Evolutionary conservation across 192 early-diverging fungal genomes (phyloP).

Genomic region (Coemansia sp.): DNA sequence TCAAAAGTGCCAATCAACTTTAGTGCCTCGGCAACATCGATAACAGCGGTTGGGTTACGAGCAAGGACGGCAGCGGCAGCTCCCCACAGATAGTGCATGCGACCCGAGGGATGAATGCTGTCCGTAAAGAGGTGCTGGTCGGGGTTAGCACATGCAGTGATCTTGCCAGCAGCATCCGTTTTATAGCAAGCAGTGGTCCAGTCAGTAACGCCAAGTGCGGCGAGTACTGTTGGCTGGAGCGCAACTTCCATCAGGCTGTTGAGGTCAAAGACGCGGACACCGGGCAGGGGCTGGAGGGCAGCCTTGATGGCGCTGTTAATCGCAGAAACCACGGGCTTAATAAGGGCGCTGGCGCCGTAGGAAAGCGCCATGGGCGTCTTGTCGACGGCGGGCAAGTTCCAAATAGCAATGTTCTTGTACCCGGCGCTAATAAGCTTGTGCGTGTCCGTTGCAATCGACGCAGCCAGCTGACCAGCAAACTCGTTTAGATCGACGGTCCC

Average conservation of each 20-base stretch:
- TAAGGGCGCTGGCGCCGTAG: slow-evolving; percentile 5
- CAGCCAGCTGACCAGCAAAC: slow-evolving; percentile 24
- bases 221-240: slow-evolving; percentile 23
- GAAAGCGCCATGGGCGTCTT: slow-evolving; percentile 23
- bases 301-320: slow-evolving; percentile 28
- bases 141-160: slow-evolving; percentile 39
- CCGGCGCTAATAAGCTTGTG: slow-evolving; percentile 29
- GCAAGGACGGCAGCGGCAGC: slow-evolving; percentile 36
- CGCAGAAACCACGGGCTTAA: slow-evolving; percentile 14
- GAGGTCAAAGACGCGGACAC: slow-evolving; percentile 34
- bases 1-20: slow-evolving; percentile 12
- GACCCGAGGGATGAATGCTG: slow-evolving; percentile 42
- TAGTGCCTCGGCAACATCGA: slow-evolving; percentile 23
- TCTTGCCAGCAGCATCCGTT: slow-evolving; percentile 10
- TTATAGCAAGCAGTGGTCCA: slow-evolving; percentile 28
- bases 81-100: slow-evolving; percentile 55
- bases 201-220: slow-evolving; percentile 31
- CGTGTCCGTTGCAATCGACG: slow-evolving; percentile 30
- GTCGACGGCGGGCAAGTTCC: slow-evolving; percentile 46
- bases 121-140: slow-evolving; percentile 52
- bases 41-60: slow-evolving; percentile 20
- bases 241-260: slow-evolving; percentile 25
- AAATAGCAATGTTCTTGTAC: slow-evolving; percentile 49
- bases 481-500: slow-evolving; percentile 15
- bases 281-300: slow-evolving; percentile 9